Evolutionary conservation across 257 asterid species (phyloP).

Genomic region (Rehmannia glutinosa): DNA sequence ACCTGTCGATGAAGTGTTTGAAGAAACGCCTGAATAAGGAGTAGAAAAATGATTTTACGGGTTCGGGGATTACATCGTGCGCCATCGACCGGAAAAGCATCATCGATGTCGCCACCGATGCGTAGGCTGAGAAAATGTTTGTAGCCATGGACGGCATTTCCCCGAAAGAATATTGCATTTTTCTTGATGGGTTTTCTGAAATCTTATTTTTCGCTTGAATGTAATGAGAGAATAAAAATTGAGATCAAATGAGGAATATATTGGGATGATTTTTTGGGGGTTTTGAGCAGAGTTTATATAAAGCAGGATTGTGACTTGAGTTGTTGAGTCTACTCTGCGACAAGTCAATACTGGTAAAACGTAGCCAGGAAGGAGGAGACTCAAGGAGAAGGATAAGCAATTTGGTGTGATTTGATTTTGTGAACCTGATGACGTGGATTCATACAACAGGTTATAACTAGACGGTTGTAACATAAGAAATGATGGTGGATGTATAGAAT

Average conservation of each 20-base stretch:
- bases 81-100: conserved; percentile 69
- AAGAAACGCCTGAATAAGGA: conserved; percentile 26
- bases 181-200: background rate
- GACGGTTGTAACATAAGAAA: background rate
- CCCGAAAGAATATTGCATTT: conserved; percentile 33
- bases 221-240: no score
- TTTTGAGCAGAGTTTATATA: no score
- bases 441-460: background rate
- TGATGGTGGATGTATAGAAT: background rate
- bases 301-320: no score
- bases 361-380: no score
- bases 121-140: conserved; percentile 68
- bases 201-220: background rate
- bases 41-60: conserved; percentile 26
- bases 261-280: no score
- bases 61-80: conserved; percentile 51
- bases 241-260: no score
- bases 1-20: conserved; percentile 22
- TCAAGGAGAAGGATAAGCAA: background rate
- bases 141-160: conserved; percentile 56
- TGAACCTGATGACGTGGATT: background rate
- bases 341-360: no score
- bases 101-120: conserved; percentile 62
- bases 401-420: background rate
- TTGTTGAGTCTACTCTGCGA: no score